Conservation (phyloP, 2,329 filamentous ascomycete genomes). For the Fusarium luffae region DNA sequence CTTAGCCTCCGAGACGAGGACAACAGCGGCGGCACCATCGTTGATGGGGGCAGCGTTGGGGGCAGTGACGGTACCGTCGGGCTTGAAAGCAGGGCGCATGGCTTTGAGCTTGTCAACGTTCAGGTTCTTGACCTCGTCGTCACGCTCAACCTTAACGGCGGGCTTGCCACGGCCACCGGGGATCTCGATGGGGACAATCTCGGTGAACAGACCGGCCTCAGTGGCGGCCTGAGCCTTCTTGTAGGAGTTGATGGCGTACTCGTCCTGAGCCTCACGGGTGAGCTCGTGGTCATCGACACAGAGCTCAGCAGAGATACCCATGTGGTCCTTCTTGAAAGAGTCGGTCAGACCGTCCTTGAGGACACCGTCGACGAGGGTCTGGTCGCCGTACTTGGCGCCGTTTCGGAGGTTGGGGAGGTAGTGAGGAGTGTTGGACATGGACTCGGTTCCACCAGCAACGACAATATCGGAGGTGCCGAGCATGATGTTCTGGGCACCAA, state of each 20-base stretch:
- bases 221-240: conserved; percentile 91
- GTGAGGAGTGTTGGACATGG: conserved; percentile 98
- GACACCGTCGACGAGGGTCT: conserved; percentile 88
- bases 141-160: conserved; percentile 78
- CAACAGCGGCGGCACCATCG: conserved; percentile 90
- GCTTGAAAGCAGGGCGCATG: conserved; percentile 85
- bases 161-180: conserved; percentile 92
- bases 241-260: conserved; percentile 95
- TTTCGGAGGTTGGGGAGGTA: conserved; percentile 89
- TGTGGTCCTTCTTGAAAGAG: conserved; percentile 95
- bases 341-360: conserved; percentile 95
- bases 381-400: conserved; percentile 94
- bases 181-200: conserved; percentile 92
- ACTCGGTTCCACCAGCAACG: conserved; percentile 94
- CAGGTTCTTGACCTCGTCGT: conserved; percentile 97
- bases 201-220: conserved; percentile 82
- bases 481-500: conserved; percentile 97
- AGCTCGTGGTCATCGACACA: conserved; percentile 87
- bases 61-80: conserved; percentile 90
- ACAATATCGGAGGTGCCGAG: conserved; percentile 93
- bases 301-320: conserved; percentile 93
- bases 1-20: conserved; percentile 94
- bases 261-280: conserved; percentile 87
- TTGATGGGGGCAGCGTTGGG: conserved; percentile 97
- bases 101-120: conserved; percentile 84